A percentile compares a stretch with the other conserved stretches of the same genome.
phyloP scores from a whole-genome alignment of 345 rosid genomes.

The Eutrema japonicum region DNA sequence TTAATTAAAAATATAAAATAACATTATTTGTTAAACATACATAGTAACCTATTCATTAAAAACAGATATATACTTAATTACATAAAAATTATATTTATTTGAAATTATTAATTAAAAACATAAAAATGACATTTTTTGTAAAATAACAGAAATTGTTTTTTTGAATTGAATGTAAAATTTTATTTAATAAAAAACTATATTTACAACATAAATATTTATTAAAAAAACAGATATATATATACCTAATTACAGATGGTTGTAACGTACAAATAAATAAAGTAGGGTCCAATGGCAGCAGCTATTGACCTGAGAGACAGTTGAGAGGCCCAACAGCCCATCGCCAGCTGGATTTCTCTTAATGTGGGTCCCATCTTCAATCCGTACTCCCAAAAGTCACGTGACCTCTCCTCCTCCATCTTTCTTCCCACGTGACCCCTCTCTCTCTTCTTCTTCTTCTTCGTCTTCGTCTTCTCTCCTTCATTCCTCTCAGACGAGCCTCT shows the following conservation, averaged over 20 bases:
- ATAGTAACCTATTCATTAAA: too few relatives aligned
- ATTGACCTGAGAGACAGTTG: constrained; percentile 44
- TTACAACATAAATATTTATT: too few relatives aligned
- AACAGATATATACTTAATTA: too few relatives aligned
- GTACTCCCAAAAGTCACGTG: constrained; percentile 45
- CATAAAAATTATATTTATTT: too few relatives aligned
- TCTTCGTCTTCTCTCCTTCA: constrained; percentile 12
- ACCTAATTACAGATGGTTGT: not conserved
- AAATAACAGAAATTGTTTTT: too few relatives aligned
- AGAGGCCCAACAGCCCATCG: constrained; percentile 50
- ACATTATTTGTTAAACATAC: too few relatives aligned
- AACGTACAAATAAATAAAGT: constrained; percentile 37
- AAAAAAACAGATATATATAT: too few relatives aligned
- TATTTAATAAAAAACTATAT: too few relatives aligned
- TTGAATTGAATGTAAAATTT: too few relatives aligned
- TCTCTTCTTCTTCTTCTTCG: constrained; percentile 23
- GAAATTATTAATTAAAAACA: too few relatives aligned
- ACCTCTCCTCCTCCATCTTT: constrained; percentile 30
- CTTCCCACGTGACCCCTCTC: constrained; percentile 45
- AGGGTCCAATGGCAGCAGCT: constrained; percentile 39
- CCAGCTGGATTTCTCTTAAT: constrained; percentile 36
- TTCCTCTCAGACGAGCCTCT: constrained; percentile 18
- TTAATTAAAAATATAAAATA: too few relatives aligned
- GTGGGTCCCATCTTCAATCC: constrained; percentile 38
- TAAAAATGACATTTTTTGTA: too few relatives aligned